phyloP scores from a whole-genome alignment of 2,329 filamentous ascomycete genomes.

The Diaporthe longicolla region DNA sequence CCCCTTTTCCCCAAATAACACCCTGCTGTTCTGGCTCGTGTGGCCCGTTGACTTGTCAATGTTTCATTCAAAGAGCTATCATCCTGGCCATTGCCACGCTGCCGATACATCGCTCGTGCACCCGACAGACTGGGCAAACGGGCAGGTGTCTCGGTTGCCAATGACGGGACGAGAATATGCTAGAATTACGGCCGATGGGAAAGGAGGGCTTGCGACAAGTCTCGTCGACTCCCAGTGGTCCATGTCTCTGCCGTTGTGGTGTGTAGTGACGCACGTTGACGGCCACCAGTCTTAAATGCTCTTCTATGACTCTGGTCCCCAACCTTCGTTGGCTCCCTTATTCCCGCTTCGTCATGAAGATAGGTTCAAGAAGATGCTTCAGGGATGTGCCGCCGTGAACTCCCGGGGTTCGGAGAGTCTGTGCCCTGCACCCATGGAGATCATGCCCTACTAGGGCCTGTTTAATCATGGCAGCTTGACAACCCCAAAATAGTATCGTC shows the following conservation, averaged over 20 bases:
- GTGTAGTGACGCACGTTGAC: not conserved
- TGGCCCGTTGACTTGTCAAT: slow-evolving; percentile 25
- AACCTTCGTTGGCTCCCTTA: not conserved
- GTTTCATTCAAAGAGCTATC: slow-evolving; percentile 11
- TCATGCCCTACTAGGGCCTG: not conserved
- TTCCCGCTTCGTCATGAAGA: not conserved
- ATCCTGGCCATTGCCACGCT: slow-evolving; percentile 27
- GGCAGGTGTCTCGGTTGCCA: slow-evolving; percentile 22
- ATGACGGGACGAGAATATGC: not conserved
- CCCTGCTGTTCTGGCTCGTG: not conserved
- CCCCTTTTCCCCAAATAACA: not conserved
- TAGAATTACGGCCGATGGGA: slow-evolving; percentile 15
- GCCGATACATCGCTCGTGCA: slow-evolving; percentile 16
- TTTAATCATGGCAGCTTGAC: not conserved
- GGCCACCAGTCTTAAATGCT: not conserved
- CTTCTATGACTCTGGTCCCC: not conserved
- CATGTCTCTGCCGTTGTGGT: not conserved
- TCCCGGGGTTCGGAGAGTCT: not conserved
- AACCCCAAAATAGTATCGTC: slow-evolving; percentile 16
- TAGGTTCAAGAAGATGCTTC: not conserved
- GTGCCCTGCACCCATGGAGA: not conserved
- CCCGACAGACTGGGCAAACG: slow-evolving; percentile 20
- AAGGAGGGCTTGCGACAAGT: not conserved
- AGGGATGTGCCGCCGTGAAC: slow-evolving; percentile 8
- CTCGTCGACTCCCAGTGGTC: slow-evolving; percentile 1